Conservation (phyloP, 257 asterid species). For the Scutellaria baicalensis region DNA sequence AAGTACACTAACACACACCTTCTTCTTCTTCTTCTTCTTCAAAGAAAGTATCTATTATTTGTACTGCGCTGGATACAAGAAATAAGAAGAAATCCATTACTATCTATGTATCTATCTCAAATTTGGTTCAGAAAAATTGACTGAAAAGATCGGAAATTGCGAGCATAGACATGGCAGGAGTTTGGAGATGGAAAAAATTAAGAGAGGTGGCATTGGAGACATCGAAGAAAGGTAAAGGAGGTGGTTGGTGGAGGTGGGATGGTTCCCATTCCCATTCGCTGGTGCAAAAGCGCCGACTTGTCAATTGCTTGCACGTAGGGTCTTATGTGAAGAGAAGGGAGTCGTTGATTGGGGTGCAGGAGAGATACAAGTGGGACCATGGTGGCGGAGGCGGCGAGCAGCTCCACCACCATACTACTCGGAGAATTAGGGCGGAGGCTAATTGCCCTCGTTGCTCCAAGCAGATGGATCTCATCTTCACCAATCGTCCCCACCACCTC, state of each 20-base stretch:
- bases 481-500: constrained; percentile 52
- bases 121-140: not conserved
- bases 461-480: constrained; percentile 83
- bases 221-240: constrained; percentile 19
- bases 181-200: constrained; percentile 57
- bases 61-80: not conserved
- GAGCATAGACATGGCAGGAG: constrained; percentile 37
- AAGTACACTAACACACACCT: not conserved
- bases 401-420: constrained; percentile 24
- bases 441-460: constrained; percentile 93
- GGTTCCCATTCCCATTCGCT: constrained; percentile 12
- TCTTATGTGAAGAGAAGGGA: constrained; percentile 48
- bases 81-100: not conserved
- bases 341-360: constrained; percentile 56
- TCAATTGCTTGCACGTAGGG: constrained; percentile 44
- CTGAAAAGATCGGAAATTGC: not conserved
- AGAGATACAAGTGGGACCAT: constrained; percentile 70
- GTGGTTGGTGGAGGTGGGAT: constrained; percentile 16
- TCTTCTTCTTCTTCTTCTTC: not conserved
- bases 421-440: constrained; percentile 84
- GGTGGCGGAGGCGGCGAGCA: constrained; percentile 40
- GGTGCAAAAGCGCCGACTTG: constrained; percentile 23
- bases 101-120: not conserved
- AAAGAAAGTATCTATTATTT: not conserved
- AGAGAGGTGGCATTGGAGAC: constrained; percentile 27